Evolutionary conservation across 331 rosid species (phyloP).

Genomic region (Pyrus hybrid): DNA sequence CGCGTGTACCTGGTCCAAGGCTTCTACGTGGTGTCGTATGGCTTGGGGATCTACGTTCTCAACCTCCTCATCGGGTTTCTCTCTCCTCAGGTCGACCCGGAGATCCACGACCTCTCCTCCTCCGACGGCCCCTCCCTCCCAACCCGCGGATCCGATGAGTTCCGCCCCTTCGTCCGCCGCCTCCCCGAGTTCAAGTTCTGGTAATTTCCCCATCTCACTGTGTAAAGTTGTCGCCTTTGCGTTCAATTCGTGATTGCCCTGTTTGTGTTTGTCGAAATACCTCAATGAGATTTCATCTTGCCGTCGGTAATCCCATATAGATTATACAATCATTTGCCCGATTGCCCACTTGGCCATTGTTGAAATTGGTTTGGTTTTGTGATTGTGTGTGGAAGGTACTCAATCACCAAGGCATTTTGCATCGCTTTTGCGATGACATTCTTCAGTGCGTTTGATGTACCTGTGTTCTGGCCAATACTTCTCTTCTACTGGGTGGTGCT

Average conservation of each 20-base stretch:
- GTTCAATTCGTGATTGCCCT: not conserved
- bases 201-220: slow-evolving; percentile 21
- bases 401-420: slow-evolving; percentile 88
- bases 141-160: slow-evolving; percentile 71
- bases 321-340: not conserved
- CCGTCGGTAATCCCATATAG: not conserved
- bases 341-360: too few species aligned
- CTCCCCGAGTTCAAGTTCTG: slow-evolving; percentile 94
- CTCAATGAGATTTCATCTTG: not conserved
- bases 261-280: not conserved
- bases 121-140: slow-evolving; percentile 76
- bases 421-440: slow-evolving; percentile 90
- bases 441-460: slow-evolving; percentile 82
- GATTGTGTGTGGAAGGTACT: slow-evolving; percentile 49
- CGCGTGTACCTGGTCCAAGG: slow-evolving; percentile 75
- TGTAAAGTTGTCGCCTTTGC: not conserved
- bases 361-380: slow-evolving; percentile 20
- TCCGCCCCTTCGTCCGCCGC: slow-evolving; percentile 90
- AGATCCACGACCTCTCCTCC: slow-evolving; percentile 42
- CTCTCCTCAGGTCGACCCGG: slow-evolving; percentile 91
- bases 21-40: slow-evolving; percentile 85
- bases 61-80: slow-evolving; percentile 80
- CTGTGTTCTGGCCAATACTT: slow-evolving; percentile 98
- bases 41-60: slow-evolving; percentile 76
- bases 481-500: slow-evolving; percentile 89